These are phyloP conservation scores for Senna tora DNA, from an alignment of 306 rosid species.

Conservation along the genomic window DNA sequence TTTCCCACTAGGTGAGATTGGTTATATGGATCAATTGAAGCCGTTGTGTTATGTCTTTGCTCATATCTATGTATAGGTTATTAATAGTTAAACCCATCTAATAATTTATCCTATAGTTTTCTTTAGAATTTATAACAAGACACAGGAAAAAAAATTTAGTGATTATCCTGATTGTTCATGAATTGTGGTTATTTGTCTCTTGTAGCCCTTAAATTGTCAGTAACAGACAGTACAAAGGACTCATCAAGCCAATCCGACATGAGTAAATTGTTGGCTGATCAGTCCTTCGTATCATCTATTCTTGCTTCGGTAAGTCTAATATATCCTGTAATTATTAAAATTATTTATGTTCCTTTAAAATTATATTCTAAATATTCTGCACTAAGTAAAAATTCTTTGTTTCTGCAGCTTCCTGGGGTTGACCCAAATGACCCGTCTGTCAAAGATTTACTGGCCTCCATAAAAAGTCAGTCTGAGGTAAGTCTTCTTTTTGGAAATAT, in stretches of 20 bases:
- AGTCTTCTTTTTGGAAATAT: constrained; percentile 20
- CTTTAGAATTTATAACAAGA: constrained; percentile 16
- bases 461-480: constrained; percentile 84
- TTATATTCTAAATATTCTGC: constrained; percentile 14
- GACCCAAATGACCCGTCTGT: constrained; percentile 97
- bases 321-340: constrained; percentile 18
- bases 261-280: constrained; percentile 91
- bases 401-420: constrained; percentile 96
- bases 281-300: constrained; percentile 91
- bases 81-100: no score
- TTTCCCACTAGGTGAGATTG: no score
- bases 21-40: no score
- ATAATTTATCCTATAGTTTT: no score
- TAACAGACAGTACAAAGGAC: constrained; percentile 66
- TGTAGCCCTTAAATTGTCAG: constrained; percentile 91
- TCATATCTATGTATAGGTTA: no score
- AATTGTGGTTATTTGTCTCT: constrained; percentile 31
- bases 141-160: not conserved
- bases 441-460: constrained; percentile 94
- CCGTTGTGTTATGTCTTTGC: no score
- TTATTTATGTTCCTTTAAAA: constrained; percentile 15
- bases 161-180: constrained; percentile 32
- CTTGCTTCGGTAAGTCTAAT: constrained; percentile 75
- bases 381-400: constrained; percentile 32
- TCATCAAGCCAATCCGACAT: constrained; percentile 72